Percentiles rank a stretch among this genome's conserved stretches.
Evolutionary conservation across 2,329 filamentous ascomycete species (phyloP).

Genomic region (Pseudopyricularia javanii): DNA sequence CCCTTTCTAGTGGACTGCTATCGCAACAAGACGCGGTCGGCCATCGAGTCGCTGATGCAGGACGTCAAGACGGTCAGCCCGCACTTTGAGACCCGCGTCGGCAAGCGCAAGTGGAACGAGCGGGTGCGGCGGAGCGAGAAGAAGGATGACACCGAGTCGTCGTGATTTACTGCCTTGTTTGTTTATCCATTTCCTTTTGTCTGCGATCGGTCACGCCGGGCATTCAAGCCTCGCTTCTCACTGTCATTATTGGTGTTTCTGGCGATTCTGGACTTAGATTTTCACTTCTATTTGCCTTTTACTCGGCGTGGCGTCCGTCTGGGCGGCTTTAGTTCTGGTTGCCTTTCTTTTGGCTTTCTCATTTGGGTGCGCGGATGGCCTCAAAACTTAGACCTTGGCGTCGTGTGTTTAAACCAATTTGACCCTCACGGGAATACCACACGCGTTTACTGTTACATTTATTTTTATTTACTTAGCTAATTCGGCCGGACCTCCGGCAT

Average conservation of each 20-base stretch:
- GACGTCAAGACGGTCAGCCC: conserved; percentile 63
- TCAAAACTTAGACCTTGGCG: neutral
- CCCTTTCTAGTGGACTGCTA: conserved; percentile 98
- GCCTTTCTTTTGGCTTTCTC: neutral
- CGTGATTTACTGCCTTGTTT: neutral
- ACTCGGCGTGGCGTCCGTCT: too few relatives aligned
- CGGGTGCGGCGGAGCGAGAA: conserved; percentile 29
- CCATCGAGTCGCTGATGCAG: conserved; percentile 67
- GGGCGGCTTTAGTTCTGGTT: neutral
- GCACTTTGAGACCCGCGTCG: conserved; percentile 80
- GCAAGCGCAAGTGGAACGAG: conserved; percentile 66
- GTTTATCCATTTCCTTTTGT: neutral
- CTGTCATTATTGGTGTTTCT: too few relatives aligned
- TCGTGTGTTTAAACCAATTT: neutral
- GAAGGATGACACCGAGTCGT: conserved; percentile 11
- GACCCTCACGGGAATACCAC: neutral
- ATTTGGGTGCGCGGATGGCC: neutral
- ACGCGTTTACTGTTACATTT: neutral
- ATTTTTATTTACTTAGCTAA: neutral
- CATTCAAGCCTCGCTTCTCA: too few relatives aligned
- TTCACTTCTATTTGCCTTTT: too few relatives aligned
- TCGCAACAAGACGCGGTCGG: conserved; percentile 77
- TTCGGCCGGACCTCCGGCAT: too few relatives aligned
- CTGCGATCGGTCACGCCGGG: neutral
- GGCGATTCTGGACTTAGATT: too few relatives aligned